Conservation (phyloP, 352 stramenopile species). For the Globisporangium nodosum region DNA sequence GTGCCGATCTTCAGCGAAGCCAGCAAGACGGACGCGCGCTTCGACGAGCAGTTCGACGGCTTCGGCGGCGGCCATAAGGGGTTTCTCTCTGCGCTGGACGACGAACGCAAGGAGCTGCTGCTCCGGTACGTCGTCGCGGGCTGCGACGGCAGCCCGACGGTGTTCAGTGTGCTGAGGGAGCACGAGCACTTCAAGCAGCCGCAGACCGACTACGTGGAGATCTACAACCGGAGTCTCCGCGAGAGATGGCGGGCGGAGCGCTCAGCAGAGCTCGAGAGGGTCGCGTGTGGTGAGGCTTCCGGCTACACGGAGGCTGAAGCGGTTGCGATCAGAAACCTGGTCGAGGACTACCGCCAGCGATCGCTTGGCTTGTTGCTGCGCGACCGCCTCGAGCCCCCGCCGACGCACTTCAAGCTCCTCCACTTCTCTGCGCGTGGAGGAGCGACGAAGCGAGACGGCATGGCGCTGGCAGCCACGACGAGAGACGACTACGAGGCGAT, state of each 20-base stretch:
- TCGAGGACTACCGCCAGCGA: conserved; percentile 2
- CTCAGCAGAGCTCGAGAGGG: conserved; percentile 13
- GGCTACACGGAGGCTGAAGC: background rate
- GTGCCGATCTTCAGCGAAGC: conserved; percentile 46
- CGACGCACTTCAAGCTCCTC: conserved; percentile 25
- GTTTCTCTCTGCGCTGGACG: conserved; percentile 43
- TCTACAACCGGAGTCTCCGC: conserved; percentile 28
- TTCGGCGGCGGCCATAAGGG: conserved; percentile 28
- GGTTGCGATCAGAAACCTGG: conserved; percentile 1
- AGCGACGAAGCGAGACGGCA: background rate
- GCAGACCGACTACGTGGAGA: conserved; percentile 46
- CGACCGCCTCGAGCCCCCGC: conserved; percentile 24
- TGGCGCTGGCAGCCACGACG: conserved; percentile 7
- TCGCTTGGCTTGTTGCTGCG: conserved; percentile 15
- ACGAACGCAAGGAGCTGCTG: conserved; percentile 60
- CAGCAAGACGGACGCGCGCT: conserved; percentile 19
- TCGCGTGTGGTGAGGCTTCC: background rate
- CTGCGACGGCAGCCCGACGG: conserved; percentile 24
- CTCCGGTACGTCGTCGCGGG: conserved; percentile 50
- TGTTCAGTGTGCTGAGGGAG: conserved; percentile 46
- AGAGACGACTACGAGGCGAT: conserved; percentile 15
- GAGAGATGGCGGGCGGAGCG: conserved; percentile 14
- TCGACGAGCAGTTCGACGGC: conserved; percentile 25
- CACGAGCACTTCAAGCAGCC: conserved; percentile 45
- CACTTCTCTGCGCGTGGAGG: conserved; percentile 7